phyloP scores from a whole-genome alignment of 768 basidiomycete genomes.

The Pleurotus tuoliensis region DNA sequence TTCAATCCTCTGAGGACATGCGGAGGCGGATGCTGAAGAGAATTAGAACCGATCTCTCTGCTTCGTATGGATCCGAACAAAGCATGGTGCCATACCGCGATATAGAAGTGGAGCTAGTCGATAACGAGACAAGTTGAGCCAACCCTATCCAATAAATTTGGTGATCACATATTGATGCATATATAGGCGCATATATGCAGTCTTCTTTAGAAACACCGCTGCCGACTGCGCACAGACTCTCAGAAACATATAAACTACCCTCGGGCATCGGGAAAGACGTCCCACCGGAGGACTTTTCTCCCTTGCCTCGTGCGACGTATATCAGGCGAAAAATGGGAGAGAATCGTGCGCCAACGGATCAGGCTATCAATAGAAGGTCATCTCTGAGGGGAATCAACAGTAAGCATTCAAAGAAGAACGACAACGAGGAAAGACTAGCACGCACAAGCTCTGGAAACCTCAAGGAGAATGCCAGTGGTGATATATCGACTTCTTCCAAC shows the following conservation, averaged over 20 bases:
- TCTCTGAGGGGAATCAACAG: not conserved
- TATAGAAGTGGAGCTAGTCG: not conserved
- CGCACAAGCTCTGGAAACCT: constrained; percentile 2
- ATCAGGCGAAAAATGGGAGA: not conserved
- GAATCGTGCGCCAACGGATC: not conserved
- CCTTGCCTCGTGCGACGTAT: not conserved
- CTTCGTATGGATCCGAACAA: not conserved
- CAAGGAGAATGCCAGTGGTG: not conserved
- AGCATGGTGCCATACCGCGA: not conserved
- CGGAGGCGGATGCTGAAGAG: not conserved
- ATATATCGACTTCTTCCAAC: not conserved
- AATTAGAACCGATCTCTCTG: not conserved
- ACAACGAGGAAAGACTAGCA: not conserved
- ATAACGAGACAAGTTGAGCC: not conserved
- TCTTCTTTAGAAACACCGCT: constrained; percentile 2
- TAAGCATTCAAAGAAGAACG: not conserved
- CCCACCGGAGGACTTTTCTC: not conserved
- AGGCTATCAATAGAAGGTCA: not conserved
- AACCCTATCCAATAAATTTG: not conserved
- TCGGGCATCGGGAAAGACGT: not conserved
- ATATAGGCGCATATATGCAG: not conserved
- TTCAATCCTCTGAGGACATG: not conserved
- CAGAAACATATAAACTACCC: not conserved
- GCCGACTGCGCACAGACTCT: not conserved
- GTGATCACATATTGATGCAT: not conserved